Percentiles rank a stretch among this genome's conserved stretches.
Conservation (phyloP, 495 filamentous ascomycete species). For the Articulospora tetracladia region DNA sequence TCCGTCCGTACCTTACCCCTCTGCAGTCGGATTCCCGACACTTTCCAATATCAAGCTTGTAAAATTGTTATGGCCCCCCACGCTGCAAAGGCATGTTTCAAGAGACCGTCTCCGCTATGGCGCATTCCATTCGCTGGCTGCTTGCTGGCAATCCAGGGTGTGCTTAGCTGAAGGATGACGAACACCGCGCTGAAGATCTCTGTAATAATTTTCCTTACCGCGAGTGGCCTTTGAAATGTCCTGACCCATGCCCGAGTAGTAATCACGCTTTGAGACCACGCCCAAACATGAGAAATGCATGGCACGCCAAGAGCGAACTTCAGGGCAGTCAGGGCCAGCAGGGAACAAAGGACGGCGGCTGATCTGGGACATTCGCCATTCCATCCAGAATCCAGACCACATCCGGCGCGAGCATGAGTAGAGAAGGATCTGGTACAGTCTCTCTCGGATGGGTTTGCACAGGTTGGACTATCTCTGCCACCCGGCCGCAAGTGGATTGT, state of each 20-base stretch:
- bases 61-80: constrained; percentile 1
- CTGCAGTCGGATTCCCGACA: too few relatives aligned
- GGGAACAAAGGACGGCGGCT: too few relatives aligned
- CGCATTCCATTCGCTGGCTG: background rate
- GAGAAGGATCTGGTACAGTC: too few relatives aligned
- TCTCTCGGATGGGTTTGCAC: too few relatives aligned
- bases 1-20: too few relatives aligned
- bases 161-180: background rate
- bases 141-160: background rate
- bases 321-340: background rate
- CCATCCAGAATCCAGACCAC: background rate
- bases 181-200: background rate
- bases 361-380: too few relatives aligned
- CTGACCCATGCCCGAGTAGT: background rate
- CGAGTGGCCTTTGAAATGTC: constrained; percentile 3
- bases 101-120: constrained; percentile 4
- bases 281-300: background rate
- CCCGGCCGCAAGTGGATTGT: background rate
- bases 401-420: too few relatives aligned
- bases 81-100: constrained; percentile 13
- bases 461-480: background rate
- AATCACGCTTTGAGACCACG: background rate
- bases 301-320: background rate
- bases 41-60: background rate
- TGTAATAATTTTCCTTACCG: background rate